Evolutionary conservation across 2,329 filamentous ascomycete species (phyloP), one percentile per base, ranked within the genome.

Genomic region (Ceratocystiopsis minuta): DNA sequence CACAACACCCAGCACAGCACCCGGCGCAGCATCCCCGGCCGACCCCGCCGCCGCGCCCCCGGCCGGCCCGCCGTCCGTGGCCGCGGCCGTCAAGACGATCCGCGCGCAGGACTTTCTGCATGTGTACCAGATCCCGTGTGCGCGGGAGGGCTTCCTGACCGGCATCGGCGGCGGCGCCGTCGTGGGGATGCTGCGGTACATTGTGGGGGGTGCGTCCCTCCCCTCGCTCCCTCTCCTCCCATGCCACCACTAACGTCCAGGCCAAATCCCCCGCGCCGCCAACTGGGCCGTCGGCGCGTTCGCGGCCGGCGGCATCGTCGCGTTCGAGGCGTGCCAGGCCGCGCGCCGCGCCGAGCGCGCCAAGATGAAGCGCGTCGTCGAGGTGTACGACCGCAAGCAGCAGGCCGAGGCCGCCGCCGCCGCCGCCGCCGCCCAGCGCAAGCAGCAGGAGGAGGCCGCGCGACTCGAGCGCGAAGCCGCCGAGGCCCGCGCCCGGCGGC

Each of bases 281-380:
- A 92, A 92, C 54, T 93, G 83, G 81, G 86, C 85, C 0, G 85
- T 90, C 6, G 82, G 77, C 7, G 68, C 75, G 33, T 93, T 90
- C 57, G 66, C 78, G 18, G 55, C 80, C 16, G 72, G 71, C 7
- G 78, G 80, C n/a, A 65, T 80, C 38, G 68, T 70, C 28, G 78
- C 79, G 40, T 90, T 86, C 60, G 84, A 95, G 60, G 85, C 80
- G 54, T 96, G 88, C 61, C 77, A 86, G 54, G 78, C 77, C 50
- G 70, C 72, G 47, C 70, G 86, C 45, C 67, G 72, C 38, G 68
- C 79, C 46, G 88, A 96, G 60, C 73, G 78, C 52, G 74, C 78
- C 47, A 80, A 84, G 47, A 88, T 98, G 77, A 80, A 81, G 57
- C 68, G 85, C 49, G 82, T 82, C 4, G 79, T 93, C 43, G 84